phyloP scores from a whole-genome alignment of 23 red algal genomes.

The Gracilaria domingensis region DNA sequence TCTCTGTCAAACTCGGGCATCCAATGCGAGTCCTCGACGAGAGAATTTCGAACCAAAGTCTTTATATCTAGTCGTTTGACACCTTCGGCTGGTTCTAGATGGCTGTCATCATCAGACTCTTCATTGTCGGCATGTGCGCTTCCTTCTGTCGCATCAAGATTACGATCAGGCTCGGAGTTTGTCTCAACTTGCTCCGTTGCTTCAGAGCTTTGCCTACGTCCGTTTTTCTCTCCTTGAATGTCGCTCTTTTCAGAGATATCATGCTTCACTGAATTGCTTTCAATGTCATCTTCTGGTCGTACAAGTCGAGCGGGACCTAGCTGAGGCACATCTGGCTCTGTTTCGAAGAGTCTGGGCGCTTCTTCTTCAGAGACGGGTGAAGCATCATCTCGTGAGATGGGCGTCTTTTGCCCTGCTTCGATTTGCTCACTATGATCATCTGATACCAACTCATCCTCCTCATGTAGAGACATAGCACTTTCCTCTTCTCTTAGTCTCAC shows the following conservation, averaged over 20 bases:
- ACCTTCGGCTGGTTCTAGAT: constrained; percentile 43
- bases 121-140: background rate
- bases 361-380: background rate
- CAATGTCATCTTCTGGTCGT: background rate
- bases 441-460: background rate
- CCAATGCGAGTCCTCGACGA: constrained; percentile 9
- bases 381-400: background rate
- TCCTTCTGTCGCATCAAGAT: background rate
- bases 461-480: background rate
- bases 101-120: constrained; percentile 67
- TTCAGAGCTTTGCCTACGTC: background rate
- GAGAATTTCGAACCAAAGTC: constrained; percentile 40
- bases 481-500: background rate
- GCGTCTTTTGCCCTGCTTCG: background rate
- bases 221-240: background rate
- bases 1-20: background rate
- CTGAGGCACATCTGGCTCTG: background rate
- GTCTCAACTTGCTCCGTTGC: background rate
- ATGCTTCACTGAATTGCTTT: background rate
- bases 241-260: background rate
- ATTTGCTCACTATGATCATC: background rate
- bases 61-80: constrained; percentile 53
- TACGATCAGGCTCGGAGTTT: background rate
- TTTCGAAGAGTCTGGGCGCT: background rate
- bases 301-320: background rate